A percentile compares a stretch with the other conserved stretches of the same genome.
phyloP scores from a whole-genome alignment of 345 rosid species.

The Arabidopsis thaliana region DNA sequence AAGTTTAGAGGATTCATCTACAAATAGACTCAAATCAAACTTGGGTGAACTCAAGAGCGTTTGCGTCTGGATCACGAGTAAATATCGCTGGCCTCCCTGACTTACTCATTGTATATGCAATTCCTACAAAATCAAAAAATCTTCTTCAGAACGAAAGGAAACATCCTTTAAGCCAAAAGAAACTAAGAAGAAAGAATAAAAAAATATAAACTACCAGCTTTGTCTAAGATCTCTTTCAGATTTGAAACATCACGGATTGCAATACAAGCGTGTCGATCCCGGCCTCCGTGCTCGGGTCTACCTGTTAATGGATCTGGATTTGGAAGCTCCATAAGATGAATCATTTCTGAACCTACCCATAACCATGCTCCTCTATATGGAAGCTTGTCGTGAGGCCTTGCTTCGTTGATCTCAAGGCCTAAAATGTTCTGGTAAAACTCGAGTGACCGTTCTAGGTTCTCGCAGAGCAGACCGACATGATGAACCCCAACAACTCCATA shows the following conservation, averaged over 20 bases:
- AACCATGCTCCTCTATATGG: conserved; percentile 95
- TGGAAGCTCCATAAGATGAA: conserved; percentile 98
- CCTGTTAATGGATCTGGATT: conserved; percentile 95
- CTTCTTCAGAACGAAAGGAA: neutral
- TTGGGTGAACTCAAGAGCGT: conserved; percentile 91
- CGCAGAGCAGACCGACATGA: conserved; percentile 88
- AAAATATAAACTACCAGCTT: conserved; percentile 59
- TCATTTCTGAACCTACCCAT: conserved; percentile 99
- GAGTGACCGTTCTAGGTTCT: conserved; percentile 82
- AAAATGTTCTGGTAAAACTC: conserved; percentile 82
- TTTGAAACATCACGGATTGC: conserved; percentile 77
- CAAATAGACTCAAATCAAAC: conserved; percentile 49
- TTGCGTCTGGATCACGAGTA: conserved; percentile 91
- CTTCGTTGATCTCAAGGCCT: conserved; percentile 91
- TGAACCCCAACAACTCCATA: conserved; percentile 83
- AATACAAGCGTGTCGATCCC: conserved; percentile 92
- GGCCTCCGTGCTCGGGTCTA: conserved; percentile 90
- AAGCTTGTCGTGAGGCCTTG: conserved; percentile 92
- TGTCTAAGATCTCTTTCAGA: conserved; percentile 72
- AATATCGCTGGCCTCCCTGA: conserved; percentile 96
- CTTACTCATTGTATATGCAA: conserved; percentile 75
- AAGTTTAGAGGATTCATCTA: conserved; percentile 1
- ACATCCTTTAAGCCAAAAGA: neutral
- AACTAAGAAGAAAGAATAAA: conserved; percentile 1
- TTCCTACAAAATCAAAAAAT: conserved; percentile 49